phyloP scores from a whole-genome alignment of 192 early-diverging fungal species.

The Coemansia sp. region DNA sequence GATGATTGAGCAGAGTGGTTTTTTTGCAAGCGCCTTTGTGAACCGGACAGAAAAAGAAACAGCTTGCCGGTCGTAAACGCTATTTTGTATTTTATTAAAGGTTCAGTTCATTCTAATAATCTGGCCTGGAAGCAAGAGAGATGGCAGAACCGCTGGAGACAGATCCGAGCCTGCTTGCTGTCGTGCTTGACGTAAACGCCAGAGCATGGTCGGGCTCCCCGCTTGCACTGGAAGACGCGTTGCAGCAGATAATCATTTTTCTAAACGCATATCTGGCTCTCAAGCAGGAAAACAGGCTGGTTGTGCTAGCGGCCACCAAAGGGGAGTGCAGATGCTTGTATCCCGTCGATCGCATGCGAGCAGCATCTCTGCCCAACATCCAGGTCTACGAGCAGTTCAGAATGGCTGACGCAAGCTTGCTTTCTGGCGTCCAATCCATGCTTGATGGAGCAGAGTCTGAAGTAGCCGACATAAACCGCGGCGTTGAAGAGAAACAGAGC shows the following conservation, averaged over 20 bases:
- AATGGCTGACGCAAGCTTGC: constrained; percentile 35
- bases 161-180: constrained; percentile 75
- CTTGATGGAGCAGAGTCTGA: constrained; percentile 4
- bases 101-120: neutral
- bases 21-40: neutral
- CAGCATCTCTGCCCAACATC: constrained; percentile 21
- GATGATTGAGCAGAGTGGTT: neutral
- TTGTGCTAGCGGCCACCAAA: constrained; percentile 66
- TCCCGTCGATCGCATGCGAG: constrained; percentile 17
- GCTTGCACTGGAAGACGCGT: constrained; percentile 63
- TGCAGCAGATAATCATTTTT: constrained; percentile 81
- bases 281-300: constrained; percentile 85
- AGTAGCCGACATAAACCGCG: constrained; percentile 4
- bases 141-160: constrained; percentile 54
- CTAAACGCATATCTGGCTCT: constrained; percentile 92
- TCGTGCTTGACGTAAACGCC: constrained; percentile 83
- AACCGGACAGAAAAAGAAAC: neutral
- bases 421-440: constrained; percentile 35
- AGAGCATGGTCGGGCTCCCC: constrained; percentile 67
- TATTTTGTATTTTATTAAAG: neutral
- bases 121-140: neutral
- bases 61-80: neutral
- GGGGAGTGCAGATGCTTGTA: constrained; percentile 42
- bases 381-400: constrained; percentile 57
- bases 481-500: constrained; percentile 26